Base-by-base conservation (phyloP, 2,329 filamentous ascomycete genomes). In the Ophiostoma tasmaniense region DNA sequence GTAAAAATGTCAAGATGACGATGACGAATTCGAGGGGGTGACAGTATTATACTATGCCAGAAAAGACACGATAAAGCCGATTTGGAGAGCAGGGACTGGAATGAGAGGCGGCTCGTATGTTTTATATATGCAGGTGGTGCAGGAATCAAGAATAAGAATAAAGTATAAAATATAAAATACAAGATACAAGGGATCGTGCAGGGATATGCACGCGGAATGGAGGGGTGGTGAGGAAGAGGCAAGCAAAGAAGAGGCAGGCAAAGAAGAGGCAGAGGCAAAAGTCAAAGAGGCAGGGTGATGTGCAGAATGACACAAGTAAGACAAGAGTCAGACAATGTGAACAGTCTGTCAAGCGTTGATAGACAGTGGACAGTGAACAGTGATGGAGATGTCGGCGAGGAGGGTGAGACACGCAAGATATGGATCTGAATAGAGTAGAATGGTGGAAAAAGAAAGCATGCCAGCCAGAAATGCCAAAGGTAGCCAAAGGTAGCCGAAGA, bases 101-200 rank as follows among this genome's bases (percentile, higher is more conserved):
- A 61, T 61, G 55, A 61, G 55, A 28, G 55, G 55, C 25, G 25
- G 55, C 55, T 61, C 22, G 55, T 61, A 11, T 61, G 6, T 30
- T 61, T 61, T 61, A 61, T 61, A 61, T 61, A 61, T 55, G 50
- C 50, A 55, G 50, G 50, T 25, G n/a, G 50, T 55, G 22, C 50
- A n/a, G n/a, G 33, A 55, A 22, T 25, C 22, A 55, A 50, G 45
- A 55, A 39, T 39, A 1, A 11, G 37, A 37, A 10, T 10, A 37
- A 10, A 37, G 39, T 13, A 42, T 2, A 42, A 14, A 42, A n/a
- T 20, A 45, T 2, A 17, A 45, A 3, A 45, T 42, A 45, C 39
- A 45, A 45, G 39, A 17, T 42, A 45, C 17, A 45, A 45, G 17
- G 42, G 42, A 45, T 45, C 42, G 42, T 45, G 42, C 42, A 45